Conservation (phyloP, 1,284 basidiomycete genomes). For the Sparassis latifolia region DNA sequence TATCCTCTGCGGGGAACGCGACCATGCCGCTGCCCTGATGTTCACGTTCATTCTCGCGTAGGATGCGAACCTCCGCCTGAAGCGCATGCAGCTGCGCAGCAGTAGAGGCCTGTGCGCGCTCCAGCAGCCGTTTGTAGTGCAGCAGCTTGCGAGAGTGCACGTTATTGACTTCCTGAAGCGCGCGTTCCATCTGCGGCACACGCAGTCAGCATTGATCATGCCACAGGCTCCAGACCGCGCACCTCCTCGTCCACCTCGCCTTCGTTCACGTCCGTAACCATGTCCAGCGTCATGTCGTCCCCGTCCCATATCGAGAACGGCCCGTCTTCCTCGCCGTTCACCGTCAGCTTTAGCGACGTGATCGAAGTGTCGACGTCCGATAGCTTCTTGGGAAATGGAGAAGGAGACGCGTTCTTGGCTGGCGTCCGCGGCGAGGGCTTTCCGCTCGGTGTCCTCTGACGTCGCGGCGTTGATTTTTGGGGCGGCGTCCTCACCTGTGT, state of each 20-base stretch:
- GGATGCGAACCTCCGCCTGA: constrained; percentile 62
- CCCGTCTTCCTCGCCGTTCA: constrained; percentile 15
- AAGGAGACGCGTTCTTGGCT: constrained; percentile 5
- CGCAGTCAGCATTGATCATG: constrained; percentile 1
- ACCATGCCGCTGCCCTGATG: constrained; percentile 14
- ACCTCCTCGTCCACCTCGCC: constrained; percentile 67
- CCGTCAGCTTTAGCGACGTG: constrained; percentile 13
- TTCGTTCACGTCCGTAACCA: constrained; percentile 64
- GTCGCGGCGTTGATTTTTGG: constrained; percentile 16
- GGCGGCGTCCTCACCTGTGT: constrained; percentile 9
- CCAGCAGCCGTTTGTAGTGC: constrained; percentile 70
- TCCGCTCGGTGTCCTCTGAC: constrained; percentile 13
- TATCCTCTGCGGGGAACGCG: constrained; percentile 13
- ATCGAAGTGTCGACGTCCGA: constrained; percentile 5
- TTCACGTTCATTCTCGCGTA: constrained; percentile 37
- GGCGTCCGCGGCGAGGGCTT: constrained; percentile 16
- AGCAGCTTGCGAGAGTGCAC: constrained; percentile 59
- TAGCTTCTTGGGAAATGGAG: neutral
- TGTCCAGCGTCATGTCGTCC: constrained; percentile 48
- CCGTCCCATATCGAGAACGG: constrained; percentile 30
- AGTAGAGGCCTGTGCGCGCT: constrained; percentile 66
- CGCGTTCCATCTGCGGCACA: constrained; percentile 44
- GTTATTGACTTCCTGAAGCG: constrained; percentile 46
- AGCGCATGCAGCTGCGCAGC: constrained; percentile 75
- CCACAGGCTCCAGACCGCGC: constrained; percentile 10